Evolutionary conservation across 2,329 filamentous ascomycete genomes (phyloP).

Genomic region (Claviceps sp.): DNA sequence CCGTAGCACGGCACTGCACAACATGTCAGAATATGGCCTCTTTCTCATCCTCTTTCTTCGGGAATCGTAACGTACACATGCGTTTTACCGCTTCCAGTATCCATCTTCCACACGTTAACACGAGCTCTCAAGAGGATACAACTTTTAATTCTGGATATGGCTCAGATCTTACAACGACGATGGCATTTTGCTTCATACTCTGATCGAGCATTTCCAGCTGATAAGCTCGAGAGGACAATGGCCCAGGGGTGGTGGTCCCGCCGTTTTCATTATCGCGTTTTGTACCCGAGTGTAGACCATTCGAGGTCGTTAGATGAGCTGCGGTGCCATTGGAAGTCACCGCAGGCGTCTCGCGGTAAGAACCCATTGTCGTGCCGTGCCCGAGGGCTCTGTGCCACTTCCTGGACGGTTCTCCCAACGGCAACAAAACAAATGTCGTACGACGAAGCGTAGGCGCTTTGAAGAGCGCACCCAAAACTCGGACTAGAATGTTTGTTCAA

Average conservation of each 20-base stretch:
- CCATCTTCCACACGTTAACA: slow-evolving; percentile 45
- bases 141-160: not conserved
- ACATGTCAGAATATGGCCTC: not conserved
- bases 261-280: slow-evolving; percentile 1
- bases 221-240: slow-evolving; percentile 44
- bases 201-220: slow-evolving; percentile 64
- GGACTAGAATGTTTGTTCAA: too few relatives aligned
- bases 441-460: not conserved
- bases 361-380: not conserved
- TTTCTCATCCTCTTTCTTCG: not conserved
- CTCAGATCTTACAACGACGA: slow-evolving; percentile 45
- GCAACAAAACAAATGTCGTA: not conserved
- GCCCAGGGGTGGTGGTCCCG: slow-evolving; percentile 6
- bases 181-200: slow-evolving; percentile 55
- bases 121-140: not conserved
- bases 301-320: not conserved
- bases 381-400: slow-evolving; percentile 1
- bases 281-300: not conserved
- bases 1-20: slow-evolving; percentile 48
- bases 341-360: not conserved
- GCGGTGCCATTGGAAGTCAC: slow-evolving; percentile 3
- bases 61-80: slow-evolving; percentile 44
- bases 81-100: slow-evolving; percentile 68
- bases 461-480: too few relatives aligned
- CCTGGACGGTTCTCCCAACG: slow-evolving; percentile 5